Percentiles rank a stretch among this genome's conserved stretches.
Conservation (phyloP, 1,284 basidiomycete genomes). For the Leccinum insigne region DNA sequence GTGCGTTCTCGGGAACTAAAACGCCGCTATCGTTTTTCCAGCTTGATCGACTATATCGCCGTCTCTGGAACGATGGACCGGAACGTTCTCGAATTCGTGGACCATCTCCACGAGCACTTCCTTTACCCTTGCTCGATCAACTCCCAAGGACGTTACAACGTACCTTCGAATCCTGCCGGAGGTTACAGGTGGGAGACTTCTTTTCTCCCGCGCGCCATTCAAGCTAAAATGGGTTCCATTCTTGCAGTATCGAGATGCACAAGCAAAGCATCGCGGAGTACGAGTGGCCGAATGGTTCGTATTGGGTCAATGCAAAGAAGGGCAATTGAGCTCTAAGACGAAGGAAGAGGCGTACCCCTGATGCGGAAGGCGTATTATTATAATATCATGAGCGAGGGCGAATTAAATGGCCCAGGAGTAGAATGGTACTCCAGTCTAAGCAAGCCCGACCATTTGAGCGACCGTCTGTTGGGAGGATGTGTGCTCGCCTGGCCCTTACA, state of each 20-base stretch:
- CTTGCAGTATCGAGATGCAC: slow-evolving; percentile 72
- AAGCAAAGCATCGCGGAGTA: slow-evolving; percentile 70
- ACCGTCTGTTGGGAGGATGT: background rate
- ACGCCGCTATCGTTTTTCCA: background rate
- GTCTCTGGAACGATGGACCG: slow-evolving; percentile 91
- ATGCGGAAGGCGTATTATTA: slow-evolving; percentile 5
- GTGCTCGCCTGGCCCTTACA: no score
- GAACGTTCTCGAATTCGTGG: slow-evolving; percentile 89
- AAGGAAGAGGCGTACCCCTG: background rate
- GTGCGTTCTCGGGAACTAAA: background rate
- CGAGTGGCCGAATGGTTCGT: slow-evolving; percentile 74
- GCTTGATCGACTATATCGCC: slow-evolving; percentile 90
- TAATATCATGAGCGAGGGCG: background rate
- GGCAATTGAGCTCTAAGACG: slow-evolving; percentile 3
- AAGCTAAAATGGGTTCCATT: background rate
- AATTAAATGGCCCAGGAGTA: background rate
- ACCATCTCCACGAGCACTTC: slow-evolving; percentile 95
- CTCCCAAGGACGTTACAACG: slow-evolving; percentile 81
- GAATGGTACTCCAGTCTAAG: background rate
- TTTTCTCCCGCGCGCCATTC: background rate
- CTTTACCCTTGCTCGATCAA: slow-evolving; percentile 90
- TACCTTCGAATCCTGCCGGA: slow-evolving; percentile 63
- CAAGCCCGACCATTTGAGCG: background rate
- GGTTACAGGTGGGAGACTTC: slow-evolving; percentile 65
- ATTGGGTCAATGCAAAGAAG: slow-evolving; percentile 50